These are phyloP conservation scores for Calocybe gambosa DNA, from an alignment of 1,284 basidiomycete species.

Conservation along the genomic window DNA sequence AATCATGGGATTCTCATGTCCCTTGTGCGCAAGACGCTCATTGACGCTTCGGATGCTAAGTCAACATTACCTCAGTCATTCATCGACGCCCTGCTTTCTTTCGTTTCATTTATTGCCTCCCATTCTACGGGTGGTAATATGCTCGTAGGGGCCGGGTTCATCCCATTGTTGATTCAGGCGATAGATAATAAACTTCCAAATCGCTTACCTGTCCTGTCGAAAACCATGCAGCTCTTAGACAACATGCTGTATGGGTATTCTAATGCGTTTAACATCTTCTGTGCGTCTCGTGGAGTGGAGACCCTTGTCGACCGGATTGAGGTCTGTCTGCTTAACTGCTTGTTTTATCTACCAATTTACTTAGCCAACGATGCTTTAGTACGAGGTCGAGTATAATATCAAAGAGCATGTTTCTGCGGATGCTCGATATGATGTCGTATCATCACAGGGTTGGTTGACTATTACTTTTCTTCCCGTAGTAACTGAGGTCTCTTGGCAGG, in stretches of 20 bases:
- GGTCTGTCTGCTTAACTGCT: conserved; percentile 37
- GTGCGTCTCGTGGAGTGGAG: conserved; percentile 80
- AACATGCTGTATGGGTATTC: conserved; percentile 87
- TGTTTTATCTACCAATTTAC: conserved; percentile 4
- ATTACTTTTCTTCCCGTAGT: conserved; percentile 3
- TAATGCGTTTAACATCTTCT: conserved; percentile 87
- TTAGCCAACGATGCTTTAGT: conserved; percentile 32
- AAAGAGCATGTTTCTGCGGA: conserved; percentile 43
- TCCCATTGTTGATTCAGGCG: conserved; percentile 85
- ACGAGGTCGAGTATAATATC: conserved; percentile 67
- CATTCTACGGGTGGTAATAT: conserved; percentile 84
- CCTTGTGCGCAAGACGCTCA: conserved; percentile 73
- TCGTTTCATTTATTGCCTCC: conserved; percentile 84
- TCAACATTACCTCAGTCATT: conserved; percentile 74
- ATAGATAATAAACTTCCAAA: conserved; percentile 71
- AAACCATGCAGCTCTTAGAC: conserved; percentile 89
- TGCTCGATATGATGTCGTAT: conserved; percentile 43
- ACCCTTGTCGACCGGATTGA: conserved; percentile 82
- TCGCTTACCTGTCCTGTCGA: conserved; percentile 72
- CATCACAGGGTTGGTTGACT: conserved; percentile 45
- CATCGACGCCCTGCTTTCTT: conserved; percentile 80
- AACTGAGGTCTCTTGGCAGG: conserved; percentile 29
- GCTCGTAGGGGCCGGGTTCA: conserved; percentile 94
- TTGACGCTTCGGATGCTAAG: conserved; percentile 60
- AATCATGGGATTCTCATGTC: conserved; percentile 95